Evolutionary conservation across 352 stramenopile species (phyloP).

Genomic region (Phytopythium sindhum): DNA sequence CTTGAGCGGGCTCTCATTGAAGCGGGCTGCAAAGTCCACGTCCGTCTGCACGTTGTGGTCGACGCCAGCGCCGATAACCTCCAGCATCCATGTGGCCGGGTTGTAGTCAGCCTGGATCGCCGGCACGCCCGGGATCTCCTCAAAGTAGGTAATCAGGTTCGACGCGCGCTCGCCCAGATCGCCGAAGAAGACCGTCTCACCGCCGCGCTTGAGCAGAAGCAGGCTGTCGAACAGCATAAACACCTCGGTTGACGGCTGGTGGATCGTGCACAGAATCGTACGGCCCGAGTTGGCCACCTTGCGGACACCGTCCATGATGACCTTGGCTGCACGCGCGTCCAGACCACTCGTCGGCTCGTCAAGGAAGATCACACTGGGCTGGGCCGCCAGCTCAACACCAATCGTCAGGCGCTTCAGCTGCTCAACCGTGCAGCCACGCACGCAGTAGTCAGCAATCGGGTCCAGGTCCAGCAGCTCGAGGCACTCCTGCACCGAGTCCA

Average conservation of each 20-base stretch:
- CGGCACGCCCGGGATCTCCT: slow-evolving; percentile 25
- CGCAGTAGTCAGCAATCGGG: slow-evolving; percentile 29
- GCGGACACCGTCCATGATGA: slow-evolving; percentile 81
- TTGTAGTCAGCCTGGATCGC: slow-evolving; percentile 54
- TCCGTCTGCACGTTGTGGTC: slow-evolving; percentile 19
- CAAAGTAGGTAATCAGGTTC: slow-evolving; percentile 48
- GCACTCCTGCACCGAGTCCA: slow-evolving; percentile 34
- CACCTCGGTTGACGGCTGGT: slow-evolving; percentile 84
- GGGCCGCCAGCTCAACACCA: slow-evolving; percentile 87
- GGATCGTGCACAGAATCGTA: slow-evolving; percentile 88
- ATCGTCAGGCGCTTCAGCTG: slow-evolving; percentile 61
- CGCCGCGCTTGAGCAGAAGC: slow-evolving; percentile 62
- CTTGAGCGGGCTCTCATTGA: slow-evolving; percentile 20
- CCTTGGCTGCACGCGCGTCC: slow-evolving; percentile 74
- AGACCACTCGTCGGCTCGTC: slow-evolving; percentile 86
- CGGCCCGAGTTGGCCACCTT: slow-evolving; percentile 66
- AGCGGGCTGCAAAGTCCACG: slow-evolving; percentile 27
- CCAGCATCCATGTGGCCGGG: slow-evolving; percentile 79
- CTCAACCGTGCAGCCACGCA: slow-evolving; percentile 35
- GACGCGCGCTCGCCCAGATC: slow-evolving; percentile 18
- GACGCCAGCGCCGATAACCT: slow-evolving; percentile 49
- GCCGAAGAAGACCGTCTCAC: slow-evolving; percentile 44
- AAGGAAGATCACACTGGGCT: slow-evolving; percentile 77
- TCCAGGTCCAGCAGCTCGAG: slow-evolving; percentile 40
- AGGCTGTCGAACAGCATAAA: slow-evolving; percentile 85